Evolutionary conservation across 331 rosid species (phyloP).

Genomic region (Pyracantha coccinea): DNA sequence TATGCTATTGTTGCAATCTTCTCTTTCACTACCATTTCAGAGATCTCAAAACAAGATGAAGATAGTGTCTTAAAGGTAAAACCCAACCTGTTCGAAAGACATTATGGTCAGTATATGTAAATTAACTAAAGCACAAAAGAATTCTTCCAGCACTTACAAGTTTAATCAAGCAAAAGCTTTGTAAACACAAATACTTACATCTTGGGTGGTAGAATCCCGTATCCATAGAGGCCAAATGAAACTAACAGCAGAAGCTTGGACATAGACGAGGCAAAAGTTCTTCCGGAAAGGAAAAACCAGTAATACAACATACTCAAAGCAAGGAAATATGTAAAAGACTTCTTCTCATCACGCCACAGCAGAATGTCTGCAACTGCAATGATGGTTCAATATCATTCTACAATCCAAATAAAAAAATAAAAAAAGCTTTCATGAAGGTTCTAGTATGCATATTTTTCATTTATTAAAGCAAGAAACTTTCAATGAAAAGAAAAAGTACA

Average conservation of each 20-base stretch:
- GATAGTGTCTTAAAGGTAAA: slow-evolving; percentile 31
- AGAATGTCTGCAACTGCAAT: slow-evolving; percentile 73
- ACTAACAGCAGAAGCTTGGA: slow-evolving; percentile 53
- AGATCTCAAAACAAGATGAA: slow-evolving; percentile 39
- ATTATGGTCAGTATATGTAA: slow-evolving; percentile 10
- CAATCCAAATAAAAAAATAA: neutral
- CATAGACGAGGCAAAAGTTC: slow-evolving; percentile 45
- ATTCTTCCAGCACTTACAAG: neutral
- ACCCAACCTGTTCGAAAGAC: slow-evolving; percentile 43
- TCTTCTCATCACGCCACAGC: slow-evolving; percentile 92
- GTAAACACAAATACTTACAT: slow-evolving; percentile 40
- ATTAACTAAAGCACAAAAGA: neutral
- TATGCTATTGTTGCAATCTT: slow-evolving; percentile 29
- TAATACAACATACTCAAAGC: slow-evolving; percentile 46
- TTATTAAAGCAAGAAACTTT: neutral
- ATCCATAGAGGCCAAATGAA: slow-evolving; percentile 42
- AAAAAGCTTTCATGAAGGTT: neutral
- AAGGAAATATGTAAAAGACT: slow-evolving; percentile 58
- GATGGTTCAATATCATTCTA: slow-evolving; percentile 28
- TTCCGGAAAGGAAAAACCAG: slow-evolving; percentile 78
- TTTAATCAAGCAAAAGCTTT: neutral
- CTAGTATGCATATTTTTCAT: neutral
- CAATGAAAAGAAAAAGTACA: neutral
- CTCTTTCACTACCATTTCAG: slow-evolving; percentile 34
- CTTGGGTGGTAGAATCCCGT: slow-evolving; percentile 45